Base-by-base conservation (phyloP, 768 basidiomycete genomes). In the Russula vinacea region DNA sequence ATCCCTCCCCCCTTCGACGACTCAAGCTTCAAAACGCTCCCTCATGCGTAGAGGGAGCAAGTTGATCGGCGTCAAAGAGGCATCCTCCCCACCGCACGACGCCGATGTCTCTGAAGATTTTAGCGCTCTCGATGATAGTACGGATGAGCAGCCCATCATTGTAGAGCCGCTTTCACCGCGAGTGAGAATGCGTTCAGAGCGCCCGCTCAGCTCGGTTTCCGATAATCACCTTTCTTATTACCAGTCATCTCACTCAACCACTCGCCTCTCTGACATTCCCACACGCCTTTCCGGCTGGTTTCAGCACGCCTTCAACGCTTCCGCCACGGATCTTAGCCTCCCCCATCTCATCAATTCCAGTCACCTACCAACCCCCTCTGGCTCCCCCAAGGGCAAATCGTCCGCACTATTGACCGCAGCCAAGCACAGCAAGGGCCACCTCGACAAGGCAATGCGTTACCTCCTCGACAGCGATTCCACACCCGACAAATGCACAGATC, bases 401-500 rank as follows among this genome's bases (percentile, higher is more conserved):
- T 77, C 77, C 19, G 80, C 85, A 0, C 77, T 91, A 14, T 78
- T 91, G 55, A 81, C 84, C 1, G 88, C 86, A 0, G 88, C 87
- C 2, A 87, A 85, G 70, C 84, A 88, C 69, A 85, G 89, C 47
- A 88, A 87, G 69, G 87, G 86, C 26, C 86, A 88, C 63, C 75
- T 91, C 56, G 90, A 91, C 77, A 90, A 89, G 73, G 91, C 89
- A 3, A 85, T 94, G 79, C 81, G 93, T 51, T 92, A 94, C 76
- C 79, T 98, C n/a, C 81, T 96, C 65, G 95, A 98, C 76, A 84
- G 85, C 68, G 95, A 98, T 74, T 85, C 93, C 19, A 84, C 82
- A 3, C 92, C 90, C 1, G 94, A 97, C 73, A 87, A 82, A 71
- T 94, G 86, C 59, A 71, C 81, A 0, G 91, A 94, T 22, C 83